Base-by-base conservation (phyloP, 2,329 filamentous ascomycete species). In the Rhinocladiella similis region DNA sequence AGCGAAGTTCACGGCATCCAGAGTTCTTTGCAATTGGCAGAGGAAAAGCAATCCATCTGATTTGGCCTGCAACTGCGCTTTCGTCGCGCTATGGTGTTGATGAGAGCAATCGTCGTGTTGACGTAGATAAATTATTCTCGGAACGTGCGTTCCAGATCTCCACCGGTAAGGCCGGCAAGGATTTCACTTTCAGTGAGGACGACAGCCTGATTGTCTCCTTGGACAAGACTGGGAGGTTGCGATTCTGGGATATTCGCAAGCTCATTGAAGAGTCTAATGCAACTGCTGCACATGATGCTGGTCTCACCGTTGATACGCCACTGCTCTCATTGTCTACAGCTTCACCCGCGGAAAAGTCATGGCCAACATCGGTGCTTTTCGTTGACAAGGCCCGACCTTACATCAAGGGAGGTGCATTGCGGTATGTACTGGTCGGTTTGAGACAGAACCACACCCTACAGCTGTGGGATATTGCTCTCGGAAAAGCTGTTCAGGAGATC, bases 361-460 rank as follows among this genome's bases (percentile, higher is more conserved):
- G 92, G 87, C 93, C 95, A 5, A 97, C 93, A 2, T 97, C 94
- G 20, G 90, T 99, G 56, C 83, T 96, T 71, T 88, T 99, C 73
- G 86, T 99, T 66, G 94, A 99, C 76, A 99, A 97, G 80, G 86
- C 92, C 74, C 89, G 92, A 61, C 91, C 94, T 45, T 97, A 95
- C 74, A 84, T 87, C 76, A 96, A 94, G 76, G 88, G 89, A 58
- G 88, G 89, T 68, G 92, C 95, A 47, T 81, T 97, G 61, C 86
- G 94, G 60, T 99, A 99, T 77, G 88, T 99, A 78, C 87, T 99
- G 70, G 90, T 99, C 61, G 94, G 94, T 67, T 91, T 97, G 84
- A 97, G 97, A 78, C 94, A 99, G 74, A 99, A 99, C 74, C 94
- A 99, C 76, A 95, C 93, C 54, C 84, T 99, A 60, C 95, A 99